Percentiles rank a stretch among this genome's conserved stretches.
These are phyloP conservation scores for Fonsecaea multimorphosa DNA, from an alignment of 2,329 filamentous ascomycete genomes.

Conservation along the genomic window DNA sequence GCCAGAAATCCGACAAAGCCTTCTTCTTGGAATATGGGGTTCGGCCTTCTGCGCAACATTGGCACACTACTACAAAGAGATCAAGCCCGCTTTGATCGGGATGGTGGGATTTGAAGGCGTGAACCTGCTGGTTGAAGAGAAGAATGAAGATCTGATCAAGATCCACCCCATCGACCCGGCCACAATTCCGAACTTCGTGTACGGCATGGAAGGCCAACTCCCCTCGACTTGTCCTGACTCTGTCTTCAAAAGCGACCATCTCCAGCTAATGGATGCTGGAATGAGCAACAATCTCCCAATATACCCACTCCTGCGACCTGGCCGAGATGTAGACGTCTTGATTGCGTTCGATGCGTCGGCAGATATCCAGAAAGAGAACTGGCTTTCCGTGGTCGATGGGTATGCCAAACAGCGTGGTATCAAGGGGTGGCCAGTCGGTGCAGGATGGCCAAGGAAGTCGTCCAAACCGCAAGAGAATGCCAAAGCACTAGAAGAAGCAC, in stretches of 20 bases:
- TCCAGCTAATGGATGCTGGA: constrained; percentile 92
- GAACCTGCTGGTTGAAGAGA: constrained; percentile 81
- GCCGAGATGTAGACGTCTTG: constrained; percentile 85
- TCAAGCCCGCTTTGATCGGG: constrained; percentile 78
- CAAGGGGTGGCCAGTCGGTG: constrained; percentile 91
- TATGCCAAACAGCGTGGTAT: constrained; percentile 89
- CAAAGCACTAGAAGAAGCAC: constrained; percentile 70
- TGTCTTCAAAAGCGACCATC: constrained; percentile 72
- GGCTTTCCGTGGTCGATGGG: constrained; percentile 91
- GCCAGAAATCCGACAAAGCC: constrained; percentile 81
- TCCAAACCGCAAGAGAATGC: constrained; percentile 66
- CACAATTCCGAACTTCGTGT: constrained; percentile 84
- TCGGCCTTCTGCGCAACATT: constrained; percentile 95
- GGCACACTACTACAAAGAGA: constrained; percentile 93
- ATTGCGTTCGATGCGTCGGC: constrained; percentile 94
- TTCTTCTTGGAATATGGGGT: constrained; percentile 93
- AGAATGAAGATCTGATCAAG: constrained; percentile 83
- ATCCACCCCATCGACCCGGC: constrained; percentile 95
- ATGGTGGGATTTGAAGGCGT: constrained; percentile 76
- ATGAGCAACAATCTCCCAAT: constrained; percentile 99
- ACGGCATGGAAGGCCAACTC: constrained; percentile 77
- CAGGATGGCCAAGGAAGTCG: constrained; percentile 81
- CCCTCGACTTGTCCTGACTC: constrained; percentile 78
- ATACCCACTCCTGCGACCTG: constrained; percentile 88
- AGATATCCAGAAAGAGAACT: constrained; percentile 92